Percentiles rank a stretch among this genome's conserved stretches.
phyloP scores from a whole-genome alignment of 1,139 yeast genomes.

The Lizanozyma gosingica region DNA sequence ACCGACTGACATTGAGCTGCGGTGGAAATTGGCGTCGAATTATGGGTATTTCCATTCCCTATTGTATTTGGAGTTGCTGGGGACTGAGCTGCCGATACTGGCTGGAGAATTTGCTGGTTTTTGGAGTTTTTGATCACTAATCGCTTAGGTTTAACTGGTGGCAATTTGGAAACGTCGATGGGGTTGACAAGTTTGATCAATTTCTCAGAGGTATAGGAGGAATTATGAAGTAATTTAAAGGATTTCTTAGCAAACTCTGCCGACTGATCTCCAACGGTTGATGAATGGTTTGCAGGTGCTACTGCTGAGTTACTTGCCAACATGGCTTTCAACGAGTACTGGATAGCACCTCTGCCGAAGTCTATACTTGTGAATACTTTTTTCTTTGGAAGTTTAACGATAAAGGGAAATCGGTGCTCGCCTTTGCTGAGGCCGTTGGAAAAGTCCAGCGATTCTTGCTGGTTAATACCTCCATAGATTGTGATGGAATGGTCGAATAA shows the following conservation, averaged over 20 bases:
- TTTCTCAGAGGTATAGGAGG: constrained; percentile 38
- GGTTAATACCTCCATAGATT: constrained; percentile 48
- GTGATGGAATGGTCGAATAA: constrained; percentile 58
- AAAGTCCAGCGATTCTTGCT: constrained; percentile 13
- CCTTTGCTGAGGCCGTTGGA: constrained; percentile 58
- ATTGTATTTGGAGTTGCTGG: background rate
- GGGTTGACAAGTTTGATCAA: constrained; percentile 59
- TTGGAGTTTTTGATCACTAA: constrained; percentile 49
- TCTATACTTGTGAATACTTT: constrained; percentile 68
- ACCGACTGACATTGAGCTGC: background rate
- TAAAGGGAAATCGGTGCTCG: constrained; percentile 81
- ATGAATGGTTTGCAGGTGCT: constrained; percentile 2
- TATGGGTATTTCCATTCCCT: background rate
- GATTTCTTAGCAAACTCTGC: background rate
- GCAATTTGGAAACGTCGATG: constrained; percentile 58
- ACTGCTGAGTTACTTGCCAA: background rate
- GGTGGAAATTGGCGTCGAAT: background rate
- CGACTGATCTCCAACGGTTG: constrained; percentile 1
- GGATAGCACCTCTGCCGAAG: constrained; percentile 80
- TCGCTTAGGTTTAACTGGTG: constrained; percentile 59
- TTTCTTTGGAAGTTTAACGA: constrained; percentile 65
- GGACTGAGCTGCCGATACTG: background rate
- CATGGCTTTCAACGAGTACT: constrained; percentile 53
- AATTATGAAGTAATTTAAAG: constrained; percentile 6
- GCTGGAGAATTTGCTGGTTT: constrained; percentile 1